Percentiles rank a stretch among this genome's conserved stretches.
phyloP scores from a whole-genome alignment of 257 asterid genomes.

The Misopates orontium region DNA sequence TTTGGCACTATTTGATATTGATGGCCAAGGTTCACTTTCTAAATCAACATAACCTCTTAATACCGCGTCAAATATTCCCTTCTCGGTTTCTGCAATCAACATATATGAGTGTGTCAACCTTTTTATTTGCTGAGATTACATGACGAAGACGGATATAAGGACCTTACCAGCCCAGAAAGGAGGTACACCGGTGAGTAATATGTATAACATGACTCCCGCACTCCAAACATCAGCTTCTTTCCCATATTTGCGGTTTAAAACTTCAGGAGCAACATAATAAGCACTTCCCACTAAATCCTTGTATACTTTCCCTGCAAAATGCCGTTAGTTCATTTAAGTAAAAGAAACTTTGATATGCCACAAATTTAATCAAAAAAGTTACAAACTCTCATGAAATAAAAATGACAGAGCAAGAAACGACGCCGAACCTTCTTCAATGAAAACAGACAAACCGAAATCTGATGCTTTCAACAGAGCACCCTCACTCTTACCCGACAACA shows the following conservation, averaged over 20 bases:
- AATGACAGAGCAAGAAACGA: not conserved
- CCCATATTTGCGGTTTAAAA: conserved; percentile 4
- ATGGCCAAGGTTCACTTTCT: conserved; percentile 49
- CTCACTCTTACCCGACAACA: conserved; percentile 3
- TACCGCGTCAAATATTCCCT: conserved; percentile 47
- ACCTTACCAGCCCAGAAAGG: conserved; percentile 23
- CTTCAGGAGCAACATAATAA: conserved; percentile 21
- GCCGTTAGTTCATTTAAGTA: too few species aligned
- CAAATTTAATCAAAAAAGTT: not conserved
- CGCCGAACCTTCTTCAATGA: conserved; percentile 4
- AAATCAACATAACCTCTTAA: conserved; percentile 44
- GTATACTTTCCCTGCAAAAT: conserved; percentile 11
- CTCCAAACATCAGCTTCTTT: conserved; percentile 15
- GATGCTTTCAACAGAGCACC: conserved; percentile 7
- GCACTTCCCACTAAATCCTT: conserved; percentile 21
- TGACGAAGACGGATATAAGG: not conserved
- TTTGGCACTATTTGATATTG: conserved; percentile 47
- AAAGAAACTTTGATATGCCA: not conserved
- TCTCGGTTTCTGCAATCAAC: conserved; percentile 36
- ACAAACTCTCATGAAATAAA: not conserved
- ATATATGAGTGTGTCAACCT: not conserved
- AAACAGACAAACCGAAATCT: conserved; percentile 15
- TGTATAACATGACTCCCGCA: conserved; percentile 17
- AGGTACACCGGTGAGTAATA: conserved; percentile 24
- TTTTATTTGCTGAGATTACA: not conserved